phyloP scores from a whole-genome alignment of 805 yeast species.

The Wickerhamomyces queroliae region DNA sequence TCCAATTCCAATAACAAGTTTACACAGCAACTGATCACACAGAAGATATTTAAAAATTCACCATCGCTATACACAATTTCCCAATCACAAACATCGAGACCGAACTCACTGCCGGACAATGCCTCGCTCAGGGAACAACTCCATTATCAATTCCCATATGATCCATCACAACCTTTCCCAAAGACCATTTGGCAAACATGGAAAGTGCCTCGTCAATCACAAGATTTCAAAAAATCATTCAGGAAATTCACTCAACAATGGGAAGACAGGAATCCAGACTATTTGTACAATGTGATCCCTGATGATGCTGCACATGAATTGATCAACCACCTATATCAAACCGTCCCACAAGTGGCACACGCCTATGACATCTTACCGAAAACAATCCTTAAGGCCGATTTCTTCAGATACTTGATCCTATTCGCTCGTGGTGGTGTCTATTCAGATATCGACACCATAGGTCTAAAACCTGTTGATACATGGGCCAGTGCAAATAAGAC shows the following conservation, averaged over 20 bases:
- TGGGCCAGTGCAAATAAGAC: conserved; percentile 61
- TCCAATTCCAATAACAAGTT: background rate
- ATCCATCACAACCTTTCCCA: conserved; percentile 57
- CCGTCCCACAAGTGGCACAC: conserved; percentile 69
- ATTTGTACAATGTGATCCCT: conserved; percentile 65
- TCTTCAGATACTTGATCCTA: conserved; percentile 81
- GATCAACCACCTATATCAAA: conserved; percentile 49
- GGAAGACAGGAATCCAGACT: conserved; percentile 56
- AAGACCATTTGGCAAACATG: conserved; percentile 91
- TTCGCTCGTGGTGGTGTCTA: conserved; percentile 92
- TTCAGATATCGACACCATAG: conserved; percentile 82
- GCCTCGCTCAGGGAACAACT: conserved; percentile 48
- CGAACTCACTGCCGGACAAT: conserved; percentile 5
- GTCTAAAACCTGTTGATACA: conserved; percentile 60
- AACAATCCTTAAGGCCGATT: conserved; percentile 84
- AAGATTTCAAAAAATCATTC: conserved; percentile 49
- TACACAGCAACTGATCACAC: background rate
- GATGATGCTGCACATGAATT: conserved; percentile 61
- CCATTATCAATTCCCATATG: conserved; percentile 71
- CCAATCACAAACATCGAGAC: background rate
- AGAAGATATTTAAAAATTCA: background rate
- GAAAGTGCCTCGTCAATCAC: conserved; percentile 62
- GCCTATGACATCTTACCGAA: conserved; percentile 79
- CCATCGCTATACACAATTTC: background rate
- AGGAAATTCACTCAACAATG: conserved; percentile 52